These are phyloP conservation scores for Spergularia marina DNA, from an alignment of 148 eudicot species.

Conservation along the genomic window DNA sequence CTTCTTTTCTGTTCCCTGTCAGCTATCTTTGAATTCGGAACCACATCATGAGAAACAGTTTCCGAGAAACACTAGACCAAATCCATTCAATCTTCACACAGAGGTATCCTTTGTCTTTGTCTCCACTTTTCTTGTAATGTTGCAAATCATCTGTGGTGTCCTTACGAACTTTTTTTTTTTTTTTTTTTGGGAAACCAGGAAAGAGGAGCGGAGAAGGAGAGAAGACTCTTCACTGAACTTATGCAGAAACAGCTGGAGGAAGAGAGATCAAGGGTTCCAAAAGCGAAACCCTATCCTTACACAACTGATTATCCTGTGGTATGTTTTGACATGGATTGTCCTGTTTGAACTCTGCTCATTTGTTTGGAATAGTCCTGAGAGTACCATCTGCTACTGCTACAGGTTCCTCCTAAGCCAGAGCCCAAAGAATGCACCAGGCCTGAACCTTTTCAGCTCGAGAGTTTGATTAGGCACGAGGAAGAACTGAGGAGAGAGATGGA, in stretches of 20 bases:
- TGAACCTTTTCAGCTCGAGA: conserved; percentile 83
- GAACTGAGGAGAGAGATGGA: conserved; percentile 87
- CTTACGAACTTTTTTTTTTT: not conserved
- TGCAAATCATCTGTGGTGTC: not conserved
- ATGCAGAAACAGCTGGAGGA: conserved; percentile 72
- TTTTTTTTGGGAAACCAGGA: conserved; percentile 52
- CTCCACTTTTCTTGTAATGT: not conserved
- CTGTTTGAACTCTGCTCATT: not conserved
- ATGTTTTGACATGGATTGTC: conserved; percentile 4
- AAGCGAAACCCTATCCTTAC: conserved; percentile 88
- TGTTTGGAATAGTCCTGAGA: not conserved
- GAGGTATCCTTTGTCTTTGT: conserved; percentile 50
- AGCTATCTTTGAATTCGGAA: conserved; percentile 82
- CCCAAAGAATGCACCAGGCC: conserved; percentile 80
- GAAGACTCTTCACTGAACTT: conserved; percentile 53
- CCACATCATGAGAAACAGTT: conserved; percentile 49
- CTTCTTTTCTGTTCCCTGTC: conserved; percentile 24
- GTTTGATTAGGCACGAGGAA: conserved; percentile 79
- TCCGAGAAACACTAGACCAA: conserved; percentile 68
- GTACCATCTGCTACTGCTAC: not conserved
- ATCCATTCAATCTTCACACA: conserved; percentile 80
- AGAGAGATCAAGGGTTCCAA: conserved; percentile 75
- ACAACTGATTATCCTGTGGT: conserved; percentile 98
- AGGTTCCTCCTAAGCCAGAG: conserved; percentile 94
- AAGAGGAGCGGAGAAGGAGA: conserved; percentile 87